These are phyloP conservation scores for Tetraselmis chui DNA, from an alignment of 139 green algal species.

Conservation along the genomic window DNA sequence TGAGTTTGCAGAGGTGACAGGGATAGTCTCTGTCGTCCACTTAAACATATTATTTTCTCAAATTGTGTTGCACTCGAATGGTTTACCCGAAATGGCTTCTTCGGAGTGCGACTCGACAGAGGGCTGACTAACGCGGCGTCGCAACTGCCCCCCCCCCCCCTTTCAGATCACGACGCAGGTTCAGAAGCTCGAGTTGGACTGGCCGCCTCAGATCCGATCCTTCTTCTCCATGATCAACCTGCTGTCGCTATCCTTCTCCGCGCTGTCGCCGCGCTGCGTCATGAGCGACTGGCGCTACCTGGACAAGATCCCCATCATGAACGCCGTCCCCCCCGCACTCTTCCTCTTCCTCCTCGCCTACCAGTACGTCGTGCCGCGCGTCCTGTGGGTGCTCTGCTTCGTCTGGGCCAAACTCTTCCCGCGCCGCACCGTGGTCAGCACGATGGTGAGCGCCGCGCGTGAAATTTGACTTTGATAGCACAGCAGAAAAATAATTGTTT, in stretches of 20 bases:
- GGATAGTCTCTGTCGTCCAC: too few relatives aligned
- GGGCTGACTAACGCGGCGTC: too few relatives aligned
- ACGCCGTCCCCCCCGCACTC: neutral
- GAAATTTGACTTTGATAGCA: too few relatives aligned
- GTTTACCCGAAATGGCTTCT: too few relatives aligned
- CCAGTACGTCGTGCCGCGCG: neutral
- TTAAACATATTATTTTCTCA: too few relatives aligned
- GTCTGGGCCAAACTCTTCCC: neutral
- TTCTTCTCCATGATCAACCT: neutral
- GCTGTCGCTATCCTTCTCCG: neutral
- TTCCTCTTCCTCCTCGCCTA: neutral
- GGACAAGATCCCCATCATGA: neutral
- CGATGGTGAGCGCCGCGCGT: too few relatives aligned
- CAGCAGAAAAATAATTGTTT: too few relatives aligned
- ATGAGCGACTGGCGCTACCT: neutral
- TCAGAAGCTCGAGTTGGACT: neutral
- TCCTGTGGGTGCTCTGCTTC: neutral
- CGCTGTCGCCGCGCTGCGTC: neutral
- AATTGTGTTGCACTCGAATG: too few relatives aligned
- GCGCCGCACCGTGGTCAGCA: neutral
- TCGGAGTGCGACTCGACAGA: too few relatives aligned
- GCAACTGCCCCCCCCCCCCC: too few relatives aligned
- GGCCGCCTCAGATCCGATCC: neutral
- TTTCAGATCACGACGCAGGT: neutral
- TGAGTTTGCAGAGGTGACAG: too few relatives aligned